Base-by-base conservation (phyloP, 208 protist genomes). In the Trypanosomatidae sp. region DNA sequence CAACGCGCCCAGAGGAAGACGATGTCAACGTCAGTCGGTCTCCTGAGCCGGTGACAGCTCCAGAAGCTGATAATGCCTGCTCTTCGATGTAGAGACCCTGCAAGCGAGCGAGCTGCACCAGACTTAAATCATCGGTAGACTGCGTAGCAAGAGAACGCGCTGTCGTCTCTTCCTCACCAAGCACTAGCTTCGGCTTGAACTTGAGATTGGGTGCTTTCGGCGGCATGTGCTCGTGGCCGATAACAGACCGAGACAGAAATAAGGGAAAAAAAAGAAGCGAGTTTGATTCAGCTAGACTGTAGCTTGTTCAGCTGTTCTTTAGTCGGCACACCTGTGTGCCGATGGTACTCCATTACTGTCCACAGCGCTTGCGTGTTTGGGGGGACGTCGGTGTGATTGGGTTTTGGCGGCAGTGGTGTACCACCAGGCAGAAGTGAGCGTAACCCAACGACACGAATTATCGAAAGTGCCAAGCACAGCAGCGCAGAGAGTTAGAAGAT, bases 161-260 rank as follows among this genome's bases (percentile, higher is more conserved):
- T 17, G 47, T 53, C 28, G 72, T 25, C 15, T 77, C 73, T 15
- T 85, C 84, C 15, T 43, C 69, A 9, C 76, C 79, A 28, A 86
- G 69, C 33, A 91, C 82, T 43, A 83, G 81, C 59, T 86, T 83
- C 25, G 87, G 89, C 62, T 89, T 91, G 68, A 88, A 94, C 76
- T 87, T 91, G 2, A 94, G 64, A 55, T 85, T 91, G 0, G 85
- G 86, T 46, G 83, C 69, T 67, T 94, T 94, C 1, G 89, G 87
- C 10, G 89, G 89, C 89, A 94, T 94, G 2, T 59, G 8, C 36
- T 25, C 49, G 12, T 46, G 3, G 22, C 19, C 2, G n/a, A 17
- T 4, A 13, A 36, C 66, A 25, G 22, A 15, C 66, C 17, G 3
- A n/a, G n/a, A 44, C 49, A 41, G 25, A 36, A 36, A 65, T 22